Base-by-base conservation (phyloP, 805 yeast species). In the Yarrowia bubula region DNA sequence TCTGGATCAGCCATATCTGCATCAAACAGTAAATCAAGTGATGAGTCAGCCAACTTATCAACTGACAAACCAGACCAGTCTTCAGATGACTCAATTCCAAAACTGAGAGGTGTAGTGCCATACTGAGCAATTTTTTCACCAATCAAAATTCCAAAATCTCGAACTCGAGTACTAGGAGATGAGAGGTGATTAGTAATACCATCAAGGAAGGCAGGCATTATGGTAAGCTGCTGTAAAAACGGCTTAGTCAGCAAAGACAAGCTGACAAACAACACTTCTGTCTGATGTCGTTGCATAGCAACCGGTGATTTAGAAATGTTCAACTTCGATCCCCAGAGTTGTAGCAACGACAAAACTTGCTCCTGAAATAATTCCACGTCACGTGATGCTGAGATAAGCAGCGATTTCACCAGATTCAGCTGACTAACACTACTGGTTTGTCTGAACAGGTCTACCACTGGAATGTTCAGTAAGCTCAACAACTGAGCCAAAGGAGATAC, bases 181-280 rank as follows among this genome's bases (percentile, higher is more conserved):
- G 65, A 64, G 13, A 70, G 65, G 5, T 68, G 64, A 35, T 67
- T 68, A 14, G 71, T 66, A 17, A 70, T 68, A 17, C 67, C 65
- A 18, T 66, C 48, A 28, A 74, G 58, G 47, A 68, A 70, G 0
- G 15, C 78, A 32, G 46, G 82, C 2, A 65, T 18, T 2, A 61
- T 39, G 1, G 67, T 31, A 4, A 69, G 31, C 6, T 17, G 22
- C 10, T 28, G 15, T 1, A 65, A 31, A 14, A 38, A 33, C 11
- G 42, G n/a, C 11, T 41, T 44, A n/a, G 47, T 37, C 42, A 69
- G 62, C 14, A 65, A 58, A 10, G 46, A 22, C 11, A 68, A 13
- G 9, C 66, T 48, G 42, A 82, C 68, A 5, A 85, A 70, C 1
- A 87, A 71, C 4, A 83, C 72, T 43, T 78, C 80, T 0, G 92